phyloP scores from a whole-genome alignment of 2,329 filamentous ascomycete genomes.

The Epichloe uncinata region DNA sequence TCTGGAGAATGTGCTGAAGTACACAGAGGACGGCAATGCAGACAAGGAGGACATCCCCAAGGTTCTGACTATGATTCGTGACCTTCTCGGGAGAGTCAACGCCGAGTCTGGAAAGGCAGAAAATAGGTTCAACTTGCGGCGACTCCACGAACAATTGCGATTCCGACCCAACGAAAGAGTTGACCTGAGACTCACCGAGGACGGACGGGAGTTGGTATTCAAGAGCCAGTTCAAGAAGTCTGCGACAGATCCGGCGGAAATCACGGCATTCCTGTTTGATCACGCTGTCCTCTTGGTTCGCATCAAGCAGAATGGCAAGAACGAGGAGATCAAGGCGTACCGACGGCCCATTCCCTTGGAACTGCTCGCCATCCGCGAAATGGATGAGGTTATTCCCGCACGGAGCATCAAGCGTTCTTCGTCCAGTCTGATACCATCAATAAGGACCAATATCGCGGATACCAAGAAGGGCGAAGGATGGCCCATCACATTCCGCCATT shows the following conservation, averaged over 20 bases:
- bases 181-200: conserved; percentile 87
- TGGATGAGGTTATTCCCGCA: conserved; percentile 87
- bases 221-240: conserved; percentile 92
- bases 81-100: conserved; percentile 79
- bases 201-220: conserved; percentile 83
- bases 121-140: conserved; percentile 90
- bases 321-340: conserved; percentile 90
- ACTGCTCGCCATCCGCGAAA: conserved; percentile 83
- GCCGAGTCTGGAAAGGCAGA: conserved; percentile 93
- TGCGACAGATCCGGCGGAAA: conserved; percentile 74
- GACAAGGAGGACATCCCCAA: conserved; percentile 89
- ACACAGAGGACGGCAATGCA: conserved; percentile 76
- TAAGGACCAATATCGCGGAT: conserved; percentile 32
- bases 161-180: conserved; percentile 85
- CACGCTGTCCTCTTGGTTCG: conserved; percentile 87
- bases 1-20: conserved; percentile 82
- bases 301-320: conserved; percentile 83
- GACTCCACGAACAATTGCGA: conserved; percentile 80
- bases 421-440: conserved; percentile 60
- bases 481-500: conserved; percentile 90
- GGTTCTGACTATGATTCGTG: conserved; percentile 74
- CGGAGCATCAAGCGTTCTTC: conserved; percentile 76
- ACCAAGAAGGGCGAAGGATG: conserved; percentile 62
- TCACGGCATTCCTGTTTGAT: conserved; percentile 91
- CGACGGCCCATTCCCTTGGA: conserved; percentile 87